Evolutionary conservation across 805 yeast genomes (phyloP).

Genomic region (Pichia scutulata): DNA sequence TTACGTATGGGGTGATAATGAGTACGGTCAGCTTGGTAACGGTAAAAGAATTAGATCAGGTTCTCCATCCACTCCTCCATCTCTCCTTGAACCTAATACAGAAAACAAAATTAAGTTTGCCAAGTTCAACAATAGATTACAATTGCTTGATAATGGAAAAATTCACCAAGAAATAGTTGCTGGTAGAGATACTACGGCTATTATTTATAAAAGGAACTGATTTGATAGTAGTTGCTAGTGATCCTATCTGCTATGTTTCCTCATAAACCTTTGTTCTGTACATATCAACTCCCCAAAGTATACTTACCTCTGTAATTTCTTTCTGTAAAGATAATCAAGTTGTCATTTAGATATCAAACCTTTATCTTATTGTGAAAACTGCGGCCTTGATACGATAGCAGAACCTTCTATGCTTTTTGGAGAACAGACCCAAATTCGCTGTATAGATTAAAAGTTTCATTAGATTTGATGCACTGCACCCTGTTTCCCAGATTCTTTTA

Average conservation of each 20-base stretch:
- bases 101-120: constrained; percentile 14
- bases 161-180: constrained; percentile 54
- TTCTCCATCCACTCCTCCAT: constrained; percentile 47
- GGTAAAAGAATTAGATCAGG: constrained; percentile 60
- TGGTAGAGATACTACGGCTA: constrained; percentile 54
- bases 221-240: background rate
- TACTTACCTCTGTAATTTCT: background rate
- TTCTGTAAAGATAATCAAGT: background rate
- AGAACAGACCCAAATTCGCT: background rate
- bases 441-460: background rate
- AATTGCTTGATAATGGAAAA: constrained; percentile 27
- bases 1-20: constrained; percentile 78
- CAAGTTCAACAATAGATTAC: constrained; percentile 38
- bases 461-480: background rate
- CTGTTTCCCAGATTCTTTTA: background rate
- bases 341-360: background rate
- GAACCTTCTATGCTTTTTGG: background rate
- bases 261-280: background rate
- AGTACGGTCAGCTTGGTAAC: constrained; percentile 75
- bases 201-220: constrained; percentile 40
- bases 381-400: background rate
- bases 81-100: constrained; percentile 45
- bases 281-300: background rate
- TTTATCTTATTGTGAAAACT: background rate
- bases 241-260: background rate